phyloP scores from a whole-genome alignment of 345 rosid genomes.

The Eucalyptus coolabah region DNA sequence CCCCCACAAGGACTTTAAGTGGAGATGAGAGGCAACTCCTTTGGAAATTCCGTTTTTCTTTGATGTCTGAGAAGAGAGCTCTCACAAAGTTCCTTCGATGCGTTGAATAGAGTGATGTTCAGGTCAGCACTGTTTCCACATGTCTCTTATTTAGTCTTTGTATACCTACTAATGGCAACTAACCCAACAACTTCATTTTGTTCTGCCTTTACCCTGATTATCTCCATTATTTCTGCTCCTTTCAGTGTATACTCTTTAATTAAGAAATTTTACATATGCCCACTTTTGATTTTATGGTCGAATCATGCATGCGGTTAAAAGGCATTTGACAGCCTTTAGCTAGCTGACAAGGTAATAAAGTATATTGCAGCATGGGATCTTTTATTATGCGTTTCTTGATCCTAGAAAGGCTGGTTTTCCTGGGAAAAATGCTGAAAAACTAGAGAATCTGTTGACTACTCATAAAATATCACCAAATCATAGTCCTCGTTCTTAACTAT shows the following conservation, averaged over 20 bases:
- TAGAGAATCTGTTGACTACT: neutral
- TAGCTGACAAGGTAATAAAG: neutral
- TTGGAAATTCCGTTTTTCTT: constrained; percentile 93
- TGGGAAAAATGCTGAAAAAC: neutral
- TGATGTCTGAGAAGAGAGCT: constrained; percentile 94
- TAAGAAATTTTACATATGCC: neutral
- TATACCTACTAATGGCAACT: neutral
- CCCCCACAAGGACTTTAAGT: constrained; percentile 78
- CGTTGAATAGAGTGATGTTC: constrained; percentile 98
- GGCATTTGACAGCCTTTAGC: neutral
- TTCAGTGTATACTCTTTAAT: neutral
- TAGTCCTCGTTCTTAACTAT: neutral
- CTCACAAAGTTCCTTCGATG: constrained; percentile 89
- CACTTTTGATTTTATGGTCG: neutral
- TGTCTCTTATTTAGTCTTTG: neutral
- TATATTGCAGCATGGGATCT: neutral
- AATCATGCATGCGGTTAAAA: neutral
- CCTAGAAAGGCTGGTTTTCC: neutral
- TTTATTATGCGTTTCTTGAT: neutral
- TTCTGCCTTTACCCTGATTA: neutral
- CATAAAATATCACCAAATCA: neutral
- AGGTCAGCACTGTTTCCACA: constrained; percentile 25
- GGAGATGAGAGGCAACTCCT: constrained; percentile 98
- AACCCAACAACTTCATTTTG: neutral
- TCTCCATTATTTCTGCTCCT: neutral